Percentiles rank a stretch among this genome's conserved stretches.
Evolutionary conservation across 73 alveolate species (phyloP).

Genomic region (Symbiodinium natans): DNA sequence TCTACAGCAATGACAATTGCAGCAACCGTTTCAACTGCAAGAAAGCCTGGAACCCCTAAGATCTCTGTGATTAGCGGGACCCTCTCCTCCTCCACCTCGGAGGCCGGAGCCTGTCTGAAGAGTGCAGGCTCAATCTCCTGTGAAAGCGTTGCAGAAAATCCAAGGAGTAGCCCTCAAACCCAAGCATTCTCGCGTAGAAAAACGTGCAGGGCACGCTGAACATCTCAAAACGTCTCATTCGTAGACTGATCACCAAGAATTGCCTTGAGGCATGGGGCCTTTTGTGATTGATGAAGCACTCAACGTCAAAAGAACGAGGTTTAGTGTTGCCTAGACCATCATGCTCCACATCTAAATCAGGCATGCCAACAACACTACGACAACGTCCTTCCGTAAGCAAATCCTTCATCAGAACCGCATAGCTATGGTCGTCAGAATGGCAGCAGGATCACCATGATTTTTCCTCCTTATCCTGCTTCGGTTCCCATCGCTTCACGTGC

Average conservation of each 20-base stretch:
- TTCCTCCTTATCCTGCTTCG: neutral
- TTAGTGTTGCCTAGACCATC: neutral
- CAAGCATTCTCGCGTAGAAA: too few species aligned
- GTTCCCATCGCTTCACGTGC: neutral
- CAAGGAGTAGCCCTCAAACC: too few species aligned
- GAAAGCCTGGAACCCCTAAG: too few species aligned
- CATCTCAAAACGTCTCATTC: neutral
- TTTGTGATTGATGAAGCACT: neutral
- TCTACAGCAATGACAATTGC: too few species aligned
- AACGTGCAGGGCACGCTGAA: too few species aligned
- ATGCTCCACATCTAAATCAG: neutral
- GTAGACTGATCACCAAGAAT: neutral
- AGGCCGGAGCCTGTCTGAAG: neutral
- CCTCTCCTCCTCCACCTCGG: neutral
- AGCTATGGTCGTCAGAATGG: neutral
- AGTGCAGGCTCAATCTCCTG: conserved; percentile 9
- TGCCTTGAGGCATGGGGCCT: neutral
- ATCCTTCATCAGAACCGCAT: neutral
- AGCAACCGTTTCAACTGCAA: too few species aligned
- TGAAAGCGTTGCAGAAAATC: too few species aligned
- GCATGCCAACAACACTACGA: neutral
- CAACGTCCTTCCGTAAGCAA: neutral
- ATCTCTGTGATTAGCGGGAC: neutral
- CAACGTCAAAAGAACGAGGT: neutral
- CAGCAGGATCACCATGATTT: neutral